These are phyloP conservation scores for Phytopythium boreale DNA, from an alignment of 352 stramenopile species.

Conservation along the genomic window DNA sequence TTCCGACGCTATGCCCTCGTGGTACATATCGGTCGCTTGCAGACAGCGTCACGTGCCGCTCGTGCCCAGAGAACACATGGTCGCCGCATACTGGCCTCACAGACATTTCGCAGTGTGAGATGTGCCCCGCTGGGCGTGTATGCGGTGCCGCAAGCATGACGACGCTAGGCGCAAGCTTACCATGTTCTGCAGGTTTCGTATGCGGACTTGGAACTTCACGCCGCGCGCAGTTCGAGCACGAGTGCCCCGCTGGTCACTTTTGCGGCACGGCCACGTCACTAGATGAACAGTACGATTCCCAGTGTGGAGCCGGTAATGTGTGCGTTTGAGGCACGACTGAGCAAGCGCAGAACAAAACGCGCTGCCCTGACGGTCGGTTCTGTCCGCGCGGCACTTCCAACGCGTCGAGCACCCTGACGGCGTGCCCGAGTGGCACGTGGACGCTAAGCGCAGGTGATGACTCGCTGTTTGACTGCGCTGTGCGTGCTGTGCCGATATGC, in stretches of 20 bases:
- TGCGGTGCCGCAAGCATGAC: conserved; percentile 91
- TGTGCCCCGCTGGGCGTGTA: conserved; percentile 92
- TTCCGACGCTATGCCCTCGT: conserved; percentile 91
- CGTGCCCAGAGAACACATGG: conserved; percentile 95
- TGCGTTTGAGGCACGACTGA: conserved; percentile 88
- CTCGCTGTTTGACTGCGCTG: conserved; percentile 85
- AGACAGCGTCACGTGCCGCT: conserved; percentile 93
- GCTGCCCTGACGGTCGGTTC: conserved; percentile 92
- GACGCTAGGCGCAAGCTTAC: conserved; percentile 74
- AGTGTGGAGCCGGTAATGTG: conserved; percentile 87
- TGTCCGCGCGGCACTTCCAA: conserved; percentile 90
- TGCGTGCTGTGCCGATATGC: conserved; percentile 90
- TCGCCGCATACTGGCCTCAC: conserved; percentile 88
- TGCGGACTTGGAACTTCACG: conserved; percentile 93
- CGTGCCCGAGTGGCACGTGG: conserved; percentile 92
- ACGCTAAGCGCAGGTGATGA: conserved; percentile 65
- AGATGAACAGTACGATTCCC: conserved; percentile 78
- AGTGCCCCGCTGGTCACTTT: conserved; percentile 91
- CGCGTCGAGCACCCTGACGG: conserved; percentile 72
- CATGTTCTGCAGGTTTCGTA: conserved; percentile 91
- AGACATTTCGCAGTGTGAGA: conserved; percentile 95
- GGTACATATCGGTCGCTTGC: conserved; percentile 94
- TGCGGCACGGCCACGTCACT: conserved; percentile 85
- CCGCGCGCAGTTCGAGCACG: conserved; percentile 88
- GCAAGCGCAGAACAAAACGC: conserved; percentile 89